These are phyloP conservation scores for Monilinia vaccinii-corymbosi DNA, from an alignment of 2,329 filamentous ascomycete species.

Conservation along the genomic window DNA sequence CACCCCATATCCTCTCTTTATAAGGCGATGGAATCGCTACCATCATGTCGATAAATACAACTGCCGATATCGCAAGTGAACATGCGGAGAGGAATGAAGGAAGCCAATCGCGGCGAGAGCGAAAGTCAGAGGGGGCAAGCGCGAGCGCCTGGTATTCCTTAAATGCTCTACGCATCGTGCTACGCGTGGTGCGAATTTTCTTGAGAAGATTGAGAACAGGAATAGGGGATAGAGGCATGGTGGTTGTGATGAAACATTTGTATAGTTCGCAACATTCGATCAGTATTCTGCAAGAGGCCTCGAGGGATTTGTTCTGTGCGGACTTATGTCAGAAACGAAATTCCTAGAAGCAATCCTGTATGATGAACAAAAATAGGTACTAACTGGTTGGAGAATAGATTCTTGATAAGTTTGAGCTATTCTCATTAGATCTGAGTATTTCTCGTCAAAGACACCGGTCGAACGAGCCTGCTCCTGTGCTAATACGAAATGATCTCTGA, in stretches of 20 bases:
- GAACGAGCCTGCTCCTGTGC: constrained; percentile 8
- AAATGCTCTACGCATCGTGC: constrained; percentile 14
- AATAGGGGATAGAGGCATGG: neutral
- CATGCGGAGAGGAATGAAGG: constrained; percentile 15
- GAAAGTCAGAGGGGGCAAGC: constrained; percentile 10
- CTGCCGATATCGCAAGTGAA: constrained; percentile 10
- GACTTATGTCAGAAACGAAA: neutral
- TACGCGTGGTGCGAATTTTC: constrained; percentile 13
- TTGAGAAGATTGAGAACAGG: constrained; percentile 10
- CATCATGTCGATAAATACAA: constrained; percentile 14
- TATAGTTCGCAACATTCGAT: constrained; percentile 15
- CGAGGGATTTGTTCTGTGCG: constrained; percentile 12
- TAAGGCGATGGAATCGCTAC: constrained; percentile 13
- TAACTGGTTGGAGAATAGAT: neutral
- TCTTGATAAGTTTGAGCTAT: constrained; percentile 9
- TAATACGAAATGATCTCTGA: constrained; percentile 7
- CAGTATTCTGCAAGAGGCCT: constrained; percentile 12
- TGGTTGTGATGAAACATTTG: constrained; percentile 11
- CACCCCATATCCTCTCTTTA: constrained; percentile 16
- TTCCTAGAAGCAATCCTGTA: neutral
- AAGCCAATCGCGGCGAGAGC: constrained; percentile 13
- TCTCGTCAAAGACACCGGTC: neutral
- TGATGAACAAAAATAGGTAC: neutral
- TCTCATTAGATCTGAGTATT: constrained; percentile 1
- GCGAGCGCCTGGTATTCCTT: constrained; percentile 13